These are phyloP conservation scores for Podospora sp. DNA, from an alignment of 495 filamentous ascomycete species.

Conservation along the genomic window DNA sequence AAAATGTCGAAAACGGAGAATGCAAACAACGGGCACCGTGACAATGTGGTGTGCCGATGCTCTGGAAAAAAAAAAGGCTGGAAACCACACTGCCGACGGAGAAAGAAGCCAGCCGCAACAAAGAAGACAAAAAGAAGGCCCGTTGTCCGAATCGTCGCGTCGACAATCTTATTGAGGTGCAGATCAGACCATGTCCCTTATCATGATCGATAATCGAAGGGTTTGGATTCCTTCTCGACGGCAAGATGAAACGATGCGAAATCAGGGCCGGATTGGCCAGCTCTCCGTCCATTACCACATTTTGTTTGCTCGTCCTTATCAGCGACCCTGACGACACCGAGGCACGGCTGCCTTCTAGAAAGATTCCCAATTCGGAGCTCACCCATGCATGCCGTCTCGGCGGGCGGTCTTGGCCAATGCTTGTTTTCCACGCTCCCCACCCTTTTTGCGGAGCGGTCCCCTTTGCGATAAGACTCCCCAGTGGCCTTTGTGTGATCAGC, in stretches of 20 bases:
- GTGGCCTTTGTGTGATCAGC: neutral
- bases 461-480: neutral
- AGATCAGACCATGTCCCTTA: neutral
- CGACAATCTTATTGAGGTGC: neutral
- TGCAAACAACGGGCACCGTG: neutral
- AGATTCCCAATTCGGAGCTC: slow-evolving; percentile 6
- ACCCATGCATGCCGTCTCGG: slow-evolving; percentile 10
- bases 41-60: neutral
- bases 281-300: slow-evolving; percentile 11
- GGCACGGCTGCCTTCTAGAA: slow-evolving; percentile 9
- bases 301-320: slow-evolving; percentile 19
- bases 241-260: neutral
- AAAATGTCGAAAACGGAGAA: slow-evolving; percentile 1
- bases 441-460: slow-evolving; percentile 12
- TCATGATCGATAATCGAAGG: neutral
- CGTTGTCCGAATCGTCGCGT: neutral
- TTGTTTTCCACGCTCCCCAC: slow-evolving; percentile 10
- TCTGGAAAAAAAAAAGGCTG: neutral
- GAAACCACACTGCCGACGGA: neutral
- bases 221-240: neutral
- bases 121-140: neutral
- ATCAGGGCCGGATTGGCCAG: slow-evolving; percentile 6
- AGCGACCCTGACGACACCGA: neutral
- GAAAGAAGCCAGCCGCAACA: neutral
- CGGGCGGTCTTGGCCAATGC: slow-evolving; percentile 21